Base-by-base conservation (phyloP, 2,329 filamentous ascomycete genomes). In the Colletotrichum camelliae region DNA sequence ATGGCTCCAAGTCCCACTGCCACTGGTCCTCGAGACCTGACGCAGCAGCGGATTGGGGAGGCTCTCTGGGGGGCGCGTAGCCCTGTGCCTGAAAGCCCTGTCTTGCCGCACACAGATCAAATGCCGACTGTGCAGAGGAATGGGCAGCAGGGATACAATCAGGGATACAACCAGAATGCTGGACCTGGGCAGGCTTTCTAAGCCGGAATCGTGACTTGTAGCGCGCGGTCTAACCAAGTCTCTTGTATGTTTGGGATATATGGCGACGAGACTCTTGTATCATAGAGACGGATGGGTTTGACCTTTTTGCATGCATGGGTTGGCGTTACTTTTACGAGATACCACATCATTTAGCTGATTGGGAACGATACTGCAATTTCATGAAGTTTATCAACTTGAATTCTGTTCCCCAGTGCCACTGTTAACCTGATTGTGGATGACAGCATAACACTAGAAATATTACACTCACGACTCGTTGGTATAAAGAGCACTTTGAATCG, bases 11-110 rank as follows among this genome's bases (percentile, higher is more conserved):
- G 43, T 12, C 70, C 62, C n/a, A 55, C 57, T 10, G 73, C 35
- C 16, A 39, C 39, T 24, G 78, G 77, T 21, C 77, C 78, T n/a
- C 78, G 82, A 37, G 80, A 79, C 61, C 79, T 81, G 27, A 82
- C 82, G 61, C 83, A 84, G 77, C 73, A 82, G 57, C 80, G 72
- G 21, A 75, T 84, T 16, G 83, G 82, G 8, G 81, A 82, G 60
- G 83, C 83, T 29, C 71, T 84, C 7, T 84, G 83, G 83, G 83
- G 83, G 37, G n/a, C 78, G 18, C 64, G 60, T 33, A 74, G 33
- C 33, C 60, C 74, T 15, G 67, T 33, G n/a, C 48, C 58, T 2
- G 74, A 76, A n/a, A 76, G 74, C 27, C 74, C 74, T 12, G 65
- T 76, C 2, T 48, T 73, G 4, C 67, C 70, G 64, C n/a, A 29